phyloP scores from a whole-genome alignment of 108 stramenopile species.

The Skeletonema marinoi region DNA sequence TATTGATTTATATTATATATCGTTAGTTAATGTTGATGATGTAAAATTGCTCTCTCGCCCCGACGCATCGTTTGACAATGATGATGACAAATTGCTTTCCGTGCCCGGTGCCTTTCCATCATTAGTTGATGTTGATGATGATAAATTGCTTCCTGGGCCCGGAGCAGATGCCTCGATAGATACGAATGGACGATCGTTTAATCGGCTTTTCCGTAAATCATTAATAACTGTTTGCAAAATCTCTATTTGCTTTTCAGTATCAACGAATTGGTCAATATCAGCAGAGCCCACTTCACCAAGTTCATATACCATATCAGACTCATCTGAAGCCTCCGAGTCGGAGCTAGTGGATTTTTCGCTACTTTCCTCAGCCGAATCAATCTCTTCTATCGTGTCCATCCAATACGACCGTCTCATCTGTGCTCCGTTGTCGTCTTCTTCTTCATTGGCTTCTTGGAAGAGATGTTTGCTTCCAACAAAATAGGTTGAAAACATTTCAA shows the following conservation, averaged over 20 bases:
- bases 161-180: neutral
- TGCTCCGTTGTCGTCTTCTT: neutral
- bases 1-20: neutral
- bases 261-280: neutral
- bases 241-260: conserved; percentile 15
- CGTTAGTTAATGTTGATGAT: neutral
- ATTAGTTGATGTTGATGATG: neutral
- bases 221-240: conserved; percentile 28
- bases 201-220: conserved; percentile 24
- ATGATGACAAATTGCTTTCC: no score
- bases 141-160: neutral
- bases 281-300: neutral
- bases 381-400: conserved; percentile 32
- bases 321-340: neutral
- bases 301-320: conserved; percentile 9
- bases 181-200: neutral
- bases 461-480: conserved; percentile 27
- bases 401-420: conserved; percentile 16
- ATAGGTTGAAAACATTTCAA: conserved; percentile 36
- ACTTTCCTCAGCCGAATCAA: conserved; percentile 2
- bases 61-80: no score
- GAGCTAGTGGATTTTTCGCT: neutral
- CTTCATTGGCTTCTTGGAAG: conserved; percentile 28
- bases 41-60: no score
- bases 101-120: no score